A percentile compares a stretch with the other conserved stretches of the same genome.
Conservation (phyloP, 1,284 basidiomycete genomes). For the Leccinum griseonigrum region DNA sequence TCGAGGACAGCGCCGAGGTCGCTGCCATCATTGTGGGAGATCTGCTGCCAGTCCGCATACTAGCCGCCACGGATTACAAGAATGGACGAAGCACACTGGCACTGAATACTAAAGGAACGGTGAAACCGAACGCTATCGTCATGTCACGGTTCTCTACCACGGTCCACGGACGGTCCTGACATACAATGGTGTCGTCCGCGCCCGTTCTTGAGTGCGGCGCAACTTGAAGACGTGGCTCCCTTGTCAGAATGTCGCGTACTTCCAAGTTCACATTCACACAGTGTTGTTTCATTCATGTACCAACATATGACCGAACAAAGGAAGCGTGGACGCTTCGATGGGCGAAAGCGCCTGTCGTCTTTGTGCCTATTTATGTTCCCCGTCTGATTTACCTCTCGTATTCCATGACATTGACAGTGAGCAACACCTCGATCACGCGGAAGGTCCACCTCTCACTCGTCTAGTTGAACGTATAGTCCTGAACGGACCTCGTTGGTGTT, state of each 20-base stretch:
- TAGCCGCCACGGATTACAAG: slow-evolving; percentile 31
- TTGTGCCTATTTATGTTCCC: slow-evolving; percentile 79
- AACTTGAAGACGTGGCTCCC: slow-evolving; percentile 43
- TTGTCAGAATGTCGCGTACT: slow-evolving; percentile 69
- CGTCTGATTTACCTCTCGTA: slow-evolving; percentile 80
- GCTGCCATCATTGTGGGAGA: slow-evolving; percentile 27
- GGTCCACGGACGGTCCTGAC: background rate
- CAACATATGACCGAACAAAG: slow-evolving; percentile 6
- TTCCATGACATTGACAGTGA: slow-evolving; percentile 82
- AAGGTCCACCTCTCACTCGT: slow-evolving; percentile 2
- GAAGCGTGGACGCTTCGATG: slow-evolving; percentile 81
- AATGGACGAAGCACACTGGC: background rate
- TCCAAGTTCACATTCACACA: background rate
- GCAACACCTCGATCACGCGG: slow-evolving; percentile 19
- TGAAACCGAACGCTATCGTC: background rate
- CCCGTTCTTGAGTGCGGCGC: slow-evolving; percentile 27
- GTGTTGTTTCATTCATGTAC: background rate
- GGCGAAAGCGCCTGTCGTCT: slow-evolving; percentile 66
- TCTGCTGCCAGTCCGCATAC: slow-evolving; percentile 1
- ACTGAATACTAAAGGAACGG: slow-evolving; percentile 2
- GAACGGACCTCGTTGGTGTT: slow-evolving; percentile 71
- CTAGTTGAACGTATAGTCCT: slow-evolving; percentile 86
- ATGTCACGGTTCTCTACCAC: background rate
- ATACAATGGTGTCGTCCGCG: slow-evolving; percentile 24
- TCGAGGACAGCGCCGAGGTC: slow-evolving; percentile 24